These are phyloP conservation scores for Acanthamoeba sp. DNA, from an alignment of 208 protist species.

Conservation along the genomic window DNA sequence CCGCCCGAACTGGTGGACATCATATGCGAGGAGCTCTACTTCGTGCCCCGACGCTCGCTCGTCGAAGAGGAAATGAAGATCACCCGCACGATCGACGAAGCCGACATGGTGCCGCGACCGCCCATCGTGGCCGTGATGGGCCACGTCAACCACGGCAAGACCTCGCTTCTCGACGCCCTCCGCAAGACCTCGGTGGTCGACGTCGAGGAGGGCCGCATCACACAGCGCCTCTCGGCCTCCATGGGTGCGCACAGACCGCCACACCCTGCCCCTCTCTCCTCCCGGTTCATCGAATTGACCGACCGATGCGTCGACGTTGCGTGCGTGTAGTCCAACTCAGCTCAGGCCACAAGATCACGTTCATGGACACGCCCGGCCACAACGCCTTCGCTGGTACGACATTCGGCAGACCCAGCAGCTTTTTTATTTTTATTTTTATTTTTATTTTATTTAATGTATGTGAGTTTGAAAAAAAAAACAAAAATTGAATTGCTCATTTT, in stretches of 20 bases:
- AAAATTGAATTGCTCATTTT: too few species aligned
- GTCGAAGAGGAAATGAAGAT: not conserved
- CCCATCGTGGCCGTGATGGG: slow-evolving; percentile 98
- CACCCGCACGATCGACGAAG: not conserved
- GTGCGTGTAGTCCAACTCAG: not conserved
- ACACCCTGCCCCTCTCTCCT: not conserved
- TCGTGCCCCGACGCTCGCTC: not conserved
- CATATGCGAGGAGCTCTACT: slow-evolving; percentile 47
- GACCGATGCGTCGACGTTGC: too few species aligned
- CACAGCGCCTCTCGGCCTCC: slow-evolving; percentile 97
- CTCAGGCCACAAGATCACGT: slow-evolving; percentile 91
- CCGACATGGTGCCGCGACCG: slow-evolving; percentile 84
- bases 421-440: not conserved
- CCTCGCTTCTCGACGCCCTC: slow-evolving; percentile 96
- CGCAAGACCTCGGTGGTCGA: slow-evolving; percentile 94
- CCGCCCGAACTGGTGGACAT: slow-evolving; percentile 73
- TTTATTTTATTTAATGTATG: too few species aligned
- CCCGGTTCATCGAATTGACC: not conserved
- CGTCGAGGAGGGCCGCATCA: slow-evolving; percentile 97
- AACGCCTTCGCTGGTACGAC: slow-evolving; percentile 92
- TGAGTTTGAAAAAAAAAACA: too few species aligned
- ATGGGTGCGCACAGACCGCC: slow-evolving; percentile 25
- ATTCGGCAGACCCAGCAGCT: not conserved
- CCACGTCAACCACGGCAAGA: slow-evolving; percentile 99
- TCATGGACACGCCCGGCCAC: slow-evolving; percentile 99